Evolutionary conservation across 208 protist genomes (phyloP), one percentile per base, ranked within the genome.

Genomic region (Acanthamoeba triangularis): DNA sequence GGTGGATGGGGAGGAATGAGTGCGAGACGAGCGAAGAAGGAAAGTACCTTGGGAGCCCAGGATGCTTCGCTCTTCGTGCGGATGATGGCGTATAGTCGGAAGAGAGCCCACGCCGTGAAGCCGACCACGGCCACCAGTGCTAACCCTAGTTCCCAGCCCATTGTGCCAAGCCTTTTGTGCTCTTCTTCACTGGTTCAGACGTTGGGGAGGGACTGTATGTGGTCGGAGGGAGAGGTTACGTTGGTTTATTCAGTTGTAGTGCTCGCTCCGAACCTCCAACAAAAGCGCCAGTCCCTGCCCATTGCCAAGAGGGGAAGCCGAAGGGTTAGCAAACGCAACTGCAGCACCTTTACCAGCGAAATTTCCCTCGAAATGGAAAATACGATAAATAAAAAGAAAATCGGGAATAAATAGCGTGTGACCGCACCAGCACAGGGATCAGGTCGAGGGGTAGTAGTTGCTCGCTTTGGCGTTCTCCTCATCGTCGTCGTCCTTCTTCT

Each of bases 21-120:
- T 11, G 20, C 63, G 63, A 35, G 63, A 23, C 10, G 63, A 72
- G 30, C 28, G 67, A 76, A 11, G 18, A 33, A 76, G n/a, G 67
- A 61, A 23, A 61, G 56, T 6, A 80, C 72, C 72, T 80, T 80
- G 3, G 72, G 72, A 1, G 33, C 37, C 72, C 72, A 80, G 2
- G 72, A 41, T 7, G 72, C 72, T 16, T 80, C 37, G 41, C 72
- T 80, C 35, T 80, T 80, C 1, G 72, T 80, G 3, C 72, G 72
- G 35, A 80, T 80, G 72, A 80, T 80, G n/a, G n/a, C 72, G 35
- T 80, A 80, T 3, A 80, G 72, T 5, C 72, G 72, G 33, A 80
- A 49, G 20, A 80, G 35, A 35, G 72, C 72, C 72, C 72, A 80
- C 35, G 72, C 72, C 41, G 72, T 49, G 35, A 80, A 80, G 72